Base-by-base conservation (phyloP, 805 yeast genomes). In the Monosporozyma servazzii region DNA sequence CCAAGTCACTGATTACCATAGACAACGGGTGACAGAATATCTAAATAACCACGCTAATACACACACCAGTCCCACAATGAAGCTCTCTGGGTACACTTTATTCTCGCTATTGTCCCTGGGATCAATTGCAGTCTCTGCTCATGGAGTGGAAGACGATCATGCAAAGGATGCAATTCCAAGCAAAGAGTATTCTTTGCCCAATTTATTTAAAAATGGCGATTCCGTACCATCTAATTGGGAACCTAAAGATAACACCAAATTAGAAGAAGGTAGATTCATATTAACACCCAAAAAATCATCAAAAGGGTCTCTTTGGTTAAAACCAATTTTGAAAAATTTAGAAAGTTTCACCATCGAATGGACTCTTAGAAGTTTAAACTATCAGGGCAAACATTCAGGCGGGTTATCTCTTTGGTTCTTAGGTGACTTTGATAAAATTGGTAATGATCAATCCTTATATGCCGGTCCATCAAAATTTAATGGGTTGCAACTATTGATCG, bases 401-500 rank as follows among this genome's bases (percentile, higher is more conserved):
- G 88, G 88, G 0, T 58, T 82, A 20, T 70, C 86, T 0, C 65
- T 84, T 40, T 82, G 83, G 78, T 64, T 82, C 33, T 59, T 78
- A n/a, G 47, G 44, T 13, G 43, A 45, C 11, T 56, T 53, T 9
- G 72, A 71, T 51, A 68, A 69, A 13, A 11, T 18, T 3, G 36
- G 25, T 4, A 18, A 44, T 30, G 48, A 45, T 21, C 23, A 45
- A 21, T 51, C 60, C 1, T 67, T 71, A 51, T 81, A 68, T 59
- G 79, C 78, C 45, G 87, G 88, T 2, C 86, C 88, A 1, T 54
- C 69, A 0, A 61, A 63, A 17, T 86, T 71, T 57, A 83, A 81
- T 58, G 95, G 95, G 25, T 69, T 86, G 48, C 84, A 82, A 54
- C 65, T 86, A 10, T 65, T 80, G 46, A 67, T 84, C 47, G 86